Percentiles rank a stretch among this genome's conserved stretches.
Evolutionary conservation across 116 monocot species (phyloP).

Genomic region (Trichopus zeylanicus): DNA sequence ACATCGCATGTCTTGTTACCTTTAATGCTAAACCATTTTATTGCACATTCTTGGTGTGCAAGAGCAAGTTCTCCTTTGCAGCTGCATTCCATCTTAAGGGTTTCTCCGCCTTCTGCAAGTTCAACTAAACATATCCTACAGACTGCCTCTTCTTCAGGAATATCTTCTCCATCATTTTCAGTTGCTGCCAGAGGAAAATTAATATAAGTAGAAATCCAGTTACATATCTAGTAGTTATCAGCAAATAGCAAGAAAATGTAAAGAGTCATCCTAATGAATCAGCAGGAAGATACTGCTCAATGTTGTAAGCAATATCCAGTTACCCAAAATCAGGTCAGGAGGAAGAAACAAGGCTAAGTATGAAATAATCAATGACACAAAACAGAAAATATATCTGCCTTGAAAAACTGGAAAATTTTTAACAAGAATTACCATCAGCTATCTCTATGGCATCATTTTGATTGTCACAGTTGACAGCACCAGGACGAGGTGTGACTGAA

Average conservation of each 20-base stretch:
- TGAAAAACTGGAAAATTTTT: not conserved
- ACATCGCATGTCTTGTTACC: conserved; percentile 95
- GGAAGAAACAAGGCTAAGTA: not conserved
- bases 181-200: conserved; percentile 24
- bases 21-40: conserved; percentile 99
- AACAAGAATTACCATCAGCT: conserved; percentile 24
- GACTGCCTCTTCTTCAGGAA: conserved; percentile 97
- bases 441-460: conserved; percentile 27
- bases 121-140: conserved; percentile 91
- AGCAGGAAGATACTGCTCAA: not conserved
- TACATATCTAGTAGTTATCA: not conserved
- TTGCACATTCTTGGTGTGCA: conserved; percentile 92
- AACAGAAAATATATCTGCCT: not conserved
- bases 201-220: not conserved
- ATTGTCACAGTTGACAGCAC: conserved; percentile 18
- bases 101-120: conserved; percentile 83
- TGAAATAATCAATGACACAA: not conserved
- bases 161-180: conserved; percentile 84
- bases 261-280: not conserved
- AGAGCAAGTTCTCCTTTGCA: conserved; percentile 98
- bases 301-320: not conserved
- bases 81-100: conserved; percentile 94
- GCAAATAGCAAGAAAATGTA: not conserved
- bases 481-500: conserved; percentile 51
- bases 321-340: not conserved